Evolutionary conservation across 495 filamentous ascomycete genomes (phyloP), one percentile per base, ranked within the genome.

Genomic region (Copromyces sp.): DNA sequence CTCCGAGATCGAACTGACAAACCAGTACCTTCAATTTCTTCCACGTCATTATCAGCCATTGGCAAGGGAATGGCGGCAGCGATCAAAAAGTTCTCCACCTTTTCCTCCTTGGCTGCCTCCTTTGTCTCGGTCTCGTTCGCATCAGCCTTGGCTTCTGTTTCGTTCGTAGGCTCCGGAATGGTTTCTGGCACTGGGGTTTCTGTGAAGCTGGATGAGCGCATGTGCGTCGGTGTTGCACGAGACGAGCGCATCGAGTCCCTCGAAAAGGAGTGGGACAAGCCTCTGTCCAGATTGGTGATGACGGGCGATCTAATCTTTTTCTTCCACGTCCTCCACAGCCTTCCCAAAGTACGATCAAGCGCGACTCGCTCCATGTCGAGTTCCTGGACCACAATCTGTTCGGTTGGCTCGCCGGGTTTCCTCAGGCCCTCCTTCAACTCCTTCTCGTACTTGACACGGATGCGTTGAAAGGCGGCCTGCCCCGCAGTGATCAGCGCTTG

Each of bases 301-400:
- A 37, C 74, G 7, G 86, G 85, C 20, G 84, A 84, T 42, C 90
- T 87, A 73, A 92, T 87, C 72, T 89, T 90, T 82, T 97, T 96
- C 78, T 94, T 92, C 96, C 96, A 99, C 39, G 93, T 91, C 76
- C 96, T 89, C 96, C 96, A 99, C 39, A 98, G 82, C 41, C 95
- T 85, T 16, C 96, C 94, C 3, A 99, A 82, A 14, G 93, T 94
- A 53, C 92, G 86, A 78, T 95, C 93, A 71, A 98, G 84, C 5
- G 95, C 95, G 73, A 98, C 84, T 72, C 95, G 94, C 79, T 98
- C 95, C 84, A 97, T 92, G 78, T 99, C 96, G 37, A 89, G 82
- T 77, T 98, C 95, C 77, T 97, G 94, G 32, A 99, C 92, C 39
- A 93, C 84, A 68, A 95, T 84, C 32, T 88, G 89, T 70, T 93